Conservation (phyloP, 2,329 filamentous ascomycete species). For the Clonostachys rhizophaga region DNA sequence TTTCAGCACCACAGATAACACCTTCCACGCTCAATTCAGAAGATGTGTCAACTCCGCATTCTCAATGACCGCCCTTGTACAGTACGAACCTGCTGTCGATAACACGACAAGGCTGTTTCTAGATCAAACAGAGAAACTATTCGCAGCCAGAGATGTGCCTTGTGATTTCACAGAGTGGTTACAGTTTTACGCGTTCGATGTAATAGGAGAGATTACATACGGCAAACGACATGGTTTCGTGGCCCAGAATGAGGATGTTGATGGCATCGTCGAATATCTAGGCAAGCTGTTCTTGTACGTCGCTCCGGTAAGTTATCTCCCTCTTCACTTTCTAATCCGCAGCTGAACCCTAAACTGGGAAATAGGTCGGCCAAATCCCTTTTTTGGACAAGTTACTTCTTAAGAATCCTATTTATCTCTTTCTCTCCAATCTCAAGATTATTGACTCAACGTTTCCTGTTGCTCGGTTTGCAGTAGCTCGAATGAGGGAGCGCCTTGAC, state of each 20-base stretch:
- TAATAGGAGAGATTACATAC: slow-evolving; percentile 75
- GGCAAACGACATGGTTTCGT: slow-evolving; percentile 72
- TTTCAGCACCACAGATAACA: slow-evolving; percentile 74
- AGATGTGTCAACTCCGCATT: slow-evolving; percentile 37
- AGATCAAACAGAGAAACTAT: slow-evolving; percentile 17
- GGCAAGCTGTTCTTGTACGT: slow-evolving; percentile 64
- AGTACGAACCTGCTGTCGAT: slow-evolving; percentile 44
- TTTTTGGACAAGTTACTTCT: slow-evolving; percentile 64
- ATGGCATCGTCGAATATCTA: slow-evolving; percentile 53
- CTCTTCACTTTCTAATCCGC: too few relatives aligned
- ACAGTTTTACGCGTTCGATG: slow-evolving; percentile 79
- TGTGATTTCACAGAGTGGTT: slow-evolving; percentile 53
- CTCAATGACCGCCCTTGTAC: slow-evolving; percentile 39
- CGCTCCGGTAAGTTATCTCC: slow-evolving; percentile 49
- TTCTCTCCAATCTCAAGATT: slow-evolving; percentile 62
- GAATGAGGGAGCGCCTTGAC: slow-evolving; percentile 59
- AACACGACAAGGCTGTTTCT: slow-evolving; percentile 37
- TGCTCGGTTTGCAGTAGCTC: slow-evolving; percentile 64
- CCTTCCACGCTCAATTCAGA: slow-evolving; percentile 44
- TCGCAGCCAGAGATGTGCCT: slow-evolving; percentile 8
- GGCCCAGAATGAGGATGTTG: too few relatives aligned
- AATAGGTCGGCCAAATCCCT: slow-evolving; percentile 68
- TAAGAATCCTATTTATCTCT: slow-evolving; percentile 71
- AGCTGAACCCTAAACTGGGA: too few relatives aligned
- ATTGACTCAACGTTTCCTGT: slow-evolving; percentile 68